These are phyloP conservation scores for Solanum boliviense DNA, from an alignment of 257 asterid genomes.

Conservation along the genomic window DNA sequence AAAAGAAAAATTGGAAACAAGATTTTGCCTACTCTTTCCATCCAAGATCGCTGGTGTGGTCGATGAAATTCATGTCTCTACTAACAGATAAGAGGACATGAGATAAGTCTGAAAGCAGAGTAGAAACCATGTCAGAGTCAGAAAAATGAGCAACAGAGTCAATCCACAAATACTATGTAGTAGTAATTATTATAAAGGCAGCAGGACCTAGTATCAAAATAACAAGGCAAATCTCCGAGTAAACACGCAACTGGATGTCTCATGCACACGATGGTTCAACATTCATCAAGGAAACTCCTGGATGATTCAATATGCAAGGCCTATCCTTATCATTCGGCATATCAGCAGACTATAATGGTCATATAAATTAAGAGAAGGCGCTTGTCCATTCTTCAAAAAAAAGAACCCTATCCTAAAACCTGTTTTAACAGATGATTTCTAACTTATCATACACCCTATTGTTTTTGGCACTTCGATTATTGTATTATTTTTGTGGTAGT, in stretches of 20 bases:
- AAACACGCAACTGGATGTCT: neutral
- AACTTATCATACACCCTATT: neutral
- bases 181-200: neutral
- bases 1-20: conserved; percentile 5
- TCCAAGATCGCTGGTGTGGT: conserved; percentile 93
- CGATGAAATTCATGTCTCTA: conserved; percentile 87
- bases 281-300: neutral
- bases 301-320: neutral
- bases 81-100: conserved; percentile 84
- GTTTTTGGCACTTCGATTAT: neutral
- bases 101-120: conserved; percentile 68
- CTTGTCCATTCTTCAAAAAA: neutral
- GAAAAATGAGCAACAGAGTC: conserved; percentile 5
- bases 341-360: neutral
- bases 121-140: neutral
- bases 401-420: neutral
- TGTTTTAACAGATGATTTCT: neutral
- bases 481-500: neutral
- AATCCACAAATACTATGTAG: neutral
- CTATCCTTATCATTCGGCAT: neutral
- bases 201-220: neutral
- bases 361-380: neutral
- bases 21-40: conserved; percentile 95
- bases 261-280: neutral
- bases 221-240: neutral